Conservation (phyloP, 805 yeast species). For the Lachancea thermotolerans region DNA sequence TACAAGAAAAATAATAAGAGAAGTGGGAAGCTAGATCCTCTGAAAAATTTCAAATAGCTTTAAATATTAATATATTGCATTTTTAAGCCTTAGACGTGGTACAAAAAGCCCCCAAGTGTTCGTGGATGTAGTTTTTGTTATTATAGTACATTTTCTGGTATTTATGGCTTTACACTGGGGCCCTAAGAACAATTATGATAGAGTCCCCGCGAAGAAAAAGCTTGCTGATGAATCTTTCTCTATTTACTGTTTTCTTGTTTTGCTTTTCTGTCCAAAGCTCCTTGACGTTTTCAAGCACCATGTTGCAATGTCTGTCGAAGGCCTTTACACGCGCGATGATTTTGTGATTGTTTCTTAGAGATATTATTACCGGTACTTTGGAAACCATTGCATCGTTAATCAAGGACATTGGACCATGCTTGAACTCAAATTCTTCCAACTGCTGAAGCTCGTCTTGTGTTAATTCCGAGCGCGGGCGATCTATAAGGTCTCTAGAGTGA, state of each 20-base stretch:
- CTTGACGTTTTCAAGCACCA: constrained; percentile 86
- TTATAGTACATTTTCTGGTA: background rate
- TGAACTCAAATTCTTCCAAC: constrained; percentile 83
- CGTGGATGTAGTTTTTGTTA: background rate
- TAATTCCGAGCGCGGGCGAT: constrained; percentile 73
- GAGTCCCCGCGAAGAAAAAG: constrained; percentile 94
- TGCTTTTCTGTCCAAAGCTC: constrained; percentile 73
- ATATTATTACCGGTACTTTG: constrained; percentile 73
- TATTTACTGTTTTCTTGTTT: constrained; percentile 50
- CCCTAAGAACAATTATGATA: constrained; percentile 71
- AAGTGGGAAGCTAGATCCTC: constrained; percentile 52
- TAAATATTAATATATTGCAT: background rate
- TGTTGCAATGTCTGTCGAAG: constrained; percentile 91
- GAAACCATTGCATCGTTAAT: constrained; percentile 76
- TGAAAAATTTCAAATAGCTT: constrained; percentile 46
- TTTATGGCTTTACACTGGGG: constrained; percentile 23
- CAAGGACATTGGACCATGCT: constrained; percentile 84
- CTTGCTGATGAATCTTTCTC: constrained; percentile 79
- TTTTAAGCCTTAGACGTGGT: background rate
- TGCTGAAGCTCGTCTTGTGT: constrained; percentile 71
- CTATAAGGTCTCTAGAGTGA: constrained; percentile 19
- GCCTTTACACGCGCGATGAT: constrained; percentile 86
- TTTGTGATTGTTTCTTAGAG: constrained; percentile 90
- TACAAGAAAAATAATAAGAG: constrained; percentile 38
- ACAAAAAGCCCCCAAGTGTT: background rate